A percentile compares a stretch with the other conserved stretches of the same genome.
phyloP scores from a whole-genome alignment of 2,329 filamentous ascomycete genomes.

The Orbilia brochopaga region DNA sequence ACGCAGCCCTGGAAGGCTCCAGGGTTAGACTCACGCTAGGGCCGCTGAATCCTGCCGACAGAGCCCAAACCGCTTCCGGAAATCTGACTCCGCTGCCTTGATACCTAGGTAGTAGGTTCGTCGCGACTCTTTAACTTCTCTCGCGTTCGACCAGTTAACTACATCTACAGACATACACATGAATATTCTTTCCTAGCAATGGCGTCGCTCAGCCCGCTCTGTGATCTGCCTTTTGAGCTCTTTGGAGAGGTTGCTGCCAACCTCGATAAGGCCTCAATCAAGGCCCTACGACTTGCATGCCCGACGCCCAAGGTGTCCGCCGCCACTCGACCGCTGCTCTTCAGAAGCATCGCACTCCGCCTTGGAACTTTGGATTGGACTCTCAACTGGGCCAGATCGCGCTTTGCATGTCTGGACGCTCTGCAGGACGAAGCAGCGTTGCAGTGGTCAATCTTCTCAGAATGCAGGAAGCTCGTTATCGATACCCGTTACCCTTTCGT shows the following conservation, averaged over 20 bases:
- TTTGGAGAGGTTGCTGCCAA: conserved; percentile 28
- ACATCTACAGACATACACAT: background rate
- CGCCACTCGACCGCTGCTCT: conserved; percentile 25
- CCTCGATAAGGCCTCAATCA: conserved; percentile 40
- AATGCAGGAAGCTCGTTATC: conserved; percentile 26
- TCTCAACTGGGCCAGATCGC: conserved; percentile 15
- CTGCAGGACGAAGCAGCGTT: conserved; percentile 6
- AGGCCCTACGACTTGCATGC: conserved; percentile 28
- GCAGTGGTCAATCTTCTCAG: background rate
- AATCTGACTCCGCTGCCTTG: too few relatives aligned
- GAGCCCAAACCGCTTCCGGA: too few relatives aligned
- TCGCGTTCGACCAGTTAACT: too few relatives aligned
- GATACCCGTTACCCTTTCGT: conserved; percentile 42
- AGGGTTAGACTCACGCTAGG: too few relatives aligned
- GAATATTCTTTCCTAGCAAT: background rate
- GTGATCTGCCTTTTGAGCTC: conserved; percentile 32
- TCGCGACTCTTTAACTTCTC: background rate
- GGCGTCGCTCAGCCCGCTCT: conserved; percentile 8
- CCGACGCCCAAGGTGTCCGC: conserved; percentile 23
- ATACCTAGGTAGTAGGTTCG: too few relatives aligned
- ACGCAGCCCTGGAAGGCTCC: too few relatives aligned
- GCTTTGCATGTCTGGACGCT: conserved; percentile 21
- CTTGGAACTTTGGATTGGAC: conserved; percentile 40
- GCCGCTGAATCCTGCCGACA: too few relatives aligned
- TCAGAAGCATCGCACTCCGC: conserved; percentile 30